Percentiles rank a stretch among this genome's conserved stretches.
Evolutionary conservation across 768 basidiomycete species (phyloP).

Genomic region (Termitomyces sp.): DNA sequence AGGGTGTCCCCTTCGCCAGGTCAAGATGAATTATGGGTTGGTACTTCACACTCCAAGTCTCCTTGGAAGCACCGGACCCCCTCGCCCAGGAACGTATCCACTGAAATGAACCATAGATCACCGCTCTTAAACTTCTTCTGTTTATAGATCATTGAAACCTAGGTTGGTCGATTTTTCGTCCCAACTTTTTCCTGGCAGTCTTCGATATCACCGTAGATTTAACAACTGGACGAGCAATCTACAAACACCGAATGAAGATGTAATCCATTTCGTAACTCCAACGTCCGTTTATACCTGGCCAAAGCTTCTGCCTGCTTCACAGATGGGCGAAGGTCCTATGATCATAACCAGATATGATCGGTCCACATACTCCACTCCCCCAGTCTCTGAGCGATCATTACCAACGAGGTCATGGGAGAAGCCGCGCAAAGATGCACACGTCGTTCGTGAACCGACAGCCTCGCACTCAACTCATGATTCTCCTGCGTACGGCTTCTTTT

Average conservation of each 20-base stretch:
- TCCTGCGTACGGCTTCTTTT: not conserved
- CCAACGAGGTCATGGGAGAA: not conserved
- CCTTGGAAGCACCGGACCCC: not conserved
- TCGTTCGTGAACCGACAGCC: not conserved
- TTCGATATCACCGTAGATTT: not conserved
- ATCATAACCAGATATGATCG: constrained; percentile 25
- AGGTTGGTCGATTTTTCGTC: not conserved
- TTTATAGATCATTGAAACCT: not conserved
- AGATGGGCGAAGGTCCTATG: constrained; percentile 34
- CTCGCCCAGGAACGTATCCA: not conserved
- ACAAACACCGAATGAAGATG: not conserved
- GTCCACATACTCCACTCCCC: not conserved
- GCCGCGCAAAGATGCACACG: not conserved
- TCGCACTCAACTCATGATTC: not conserved
- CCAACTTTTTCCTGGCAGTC: not conserved
- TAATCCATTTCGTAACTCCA: constrained; percentile 28
- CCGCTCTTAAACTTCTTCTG: not conserved
- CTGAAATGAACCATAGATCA: not conserved
- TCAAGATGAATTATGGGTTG: not conserved
- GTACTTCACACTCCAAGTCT: not conserved
- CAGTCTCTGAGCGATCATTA: not conserved
- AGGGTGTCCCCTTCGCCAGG: not conserved
- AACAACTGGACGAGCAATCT: not conserved
- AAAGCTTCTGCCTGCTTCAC: constrained; percentile 37
- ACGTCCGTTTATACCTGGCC: constrained; percentile 46